Evolutionary conservation across 208 protist species (phyloP).

Genomic region (Crithidia thermophila): DNA sequence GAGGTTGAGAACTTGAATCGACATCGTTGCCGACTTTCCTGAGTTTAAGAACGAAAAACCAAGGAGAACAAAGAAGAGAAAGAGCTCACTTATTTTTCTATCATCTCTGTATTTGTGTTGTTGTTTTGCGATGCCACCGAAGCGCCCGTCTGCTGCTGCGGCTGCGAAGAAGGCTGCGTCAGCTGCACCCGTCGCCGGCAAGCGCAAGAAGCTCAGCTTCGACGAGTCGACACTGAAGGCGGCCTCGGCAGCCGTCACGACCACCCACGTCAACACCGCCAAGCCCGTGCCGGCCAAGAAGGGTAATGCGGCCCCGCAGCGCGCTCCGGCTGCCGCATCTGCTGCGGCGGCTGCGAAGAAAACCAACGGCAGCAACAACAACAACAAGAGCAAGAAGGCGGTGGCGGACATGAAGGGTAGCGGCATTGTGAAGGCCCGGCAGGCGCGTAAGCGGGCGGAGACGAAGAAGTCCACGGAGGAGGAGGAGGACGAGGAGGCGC

Average conservation of each 20-base stretch:
- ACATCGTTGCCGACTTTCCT: no score
- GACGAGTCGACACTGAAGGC: conserved; percentile 25
- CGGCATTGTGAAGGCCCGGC: conserved; percentile 50
- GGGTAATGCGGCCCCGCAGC: not conserved
- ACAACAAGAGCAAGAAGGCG: conserved; percentile 34
- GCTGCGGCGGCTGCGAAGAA: not conserved
- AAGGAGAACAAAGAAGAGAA: not conserved
- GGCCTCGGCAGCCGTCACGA: conserved; percentile 20
- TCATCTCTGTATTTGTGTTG: not conserved
- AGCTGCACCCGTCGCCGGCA: conserved; percentile 7
- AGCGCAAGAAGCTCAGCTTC: conserved; percentile 37
- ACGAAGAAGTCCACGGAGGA: no score
- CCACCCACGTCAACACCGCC: conserved; percentile 27
- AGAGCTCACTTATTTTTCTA: not conserved
- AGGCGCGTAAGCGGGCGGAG: conserved; percentile 4
- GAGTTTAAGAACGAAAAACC: not conserved
- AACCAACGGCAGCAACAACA: conserved; percentile 23
- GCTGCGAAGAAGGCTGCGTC: conserved; percentile 14
- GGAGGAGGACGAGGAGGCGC: conserved; percentile 18
- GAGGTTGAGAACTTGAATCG: no score
- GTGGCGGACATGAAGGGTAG: conserved; percentile 33
- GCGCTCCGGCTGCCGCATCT: not conserved
- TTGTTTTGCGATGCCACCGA: conserved; percentile 17
- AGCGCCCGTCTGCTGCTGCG: not conserved
- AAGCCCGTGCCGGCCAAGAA: not conserved